Evolutionary conservation across 2,329 filamentous ascomycete genomes (phyloP).

Genomic region (Trichoderma koningiopsis): DNA sequence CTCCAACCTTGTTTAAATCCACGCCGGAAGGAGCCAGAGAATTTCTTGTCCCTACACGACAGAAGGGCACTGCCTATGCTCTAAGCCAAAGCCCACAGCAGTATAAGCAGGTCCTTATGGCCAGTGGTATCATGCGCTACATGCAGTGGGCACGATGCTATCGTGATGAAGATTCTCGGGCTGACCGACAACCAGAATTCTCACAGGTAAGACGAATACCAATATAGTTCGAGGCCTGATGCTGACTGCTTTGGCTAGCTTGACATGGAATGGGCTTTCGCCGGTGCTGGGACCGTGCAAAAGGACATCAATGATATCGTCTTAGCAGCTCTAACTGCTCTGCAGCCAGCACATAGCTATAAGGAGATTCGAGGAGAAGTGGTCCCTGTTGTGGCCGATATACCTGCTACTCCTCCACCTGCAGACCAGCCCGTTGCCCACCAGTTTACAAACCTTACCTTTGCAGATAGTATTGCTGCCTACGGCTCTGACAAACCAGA

Average conservation of each 20-base stretch:
- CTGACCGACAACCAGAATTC: slow-evolving; percentile 94
- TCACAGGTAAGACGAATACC: slow-evolving; percentile 64
- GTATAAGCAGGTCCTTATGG: slow-evolving; percentile 98
- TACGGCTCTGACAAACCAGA: slow-evolving; percentile 96
- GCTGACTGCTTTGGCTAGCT: slow-evolving; percentile 53
- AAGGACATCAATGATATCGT: slow-evolving; percentile 43
- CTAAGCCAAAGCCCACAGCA: slow-evolving; percentile 96
- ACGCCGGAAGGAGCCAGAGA: slow-evolving; percentile 94
- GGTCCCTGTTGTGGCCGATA: slow-evolving; percentile 38
- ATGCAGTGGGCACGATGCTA: slow-evolving; percentile 95
- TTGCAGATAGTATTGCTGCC: slow-evolving; percentile 63
- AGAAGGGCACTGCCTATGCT: slow-evolving; percentile 77
- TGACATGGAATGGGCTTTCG: slow-evolving; percentile 93
- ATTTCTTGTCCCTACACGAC: slow-evolving; percentile 87
- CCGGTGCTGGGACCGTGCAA: slow-evolving; percentile 50
- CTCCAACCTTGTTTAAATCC: slow-evolving; percentile 93
- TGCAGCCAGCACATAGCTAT: slow-evolving; percentile 57
- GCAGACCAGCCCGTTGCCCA: slow-evolving; percentile 34
- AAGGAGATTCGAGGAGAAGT: slow-evolving; percentile 53
- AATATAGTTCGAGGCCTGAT: neutral
- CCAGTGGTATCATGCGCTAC: slow-evolving; percentile 78
- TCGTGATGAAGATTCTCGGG: slow-evolving; percentile 88
- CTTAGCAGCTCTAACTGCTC: slow-evolving; percentile 33
- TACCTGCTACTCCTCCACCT: slow-evolving; percentile 27
- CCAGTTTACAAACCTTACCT: slow-evolving; percentile 40